Percentiles rank a stretch among this genome's conserved stretches.
Conservation (phyloP, 2,329 filamentous ascomycete species). For the Talaromyces marneffei region DNA sequence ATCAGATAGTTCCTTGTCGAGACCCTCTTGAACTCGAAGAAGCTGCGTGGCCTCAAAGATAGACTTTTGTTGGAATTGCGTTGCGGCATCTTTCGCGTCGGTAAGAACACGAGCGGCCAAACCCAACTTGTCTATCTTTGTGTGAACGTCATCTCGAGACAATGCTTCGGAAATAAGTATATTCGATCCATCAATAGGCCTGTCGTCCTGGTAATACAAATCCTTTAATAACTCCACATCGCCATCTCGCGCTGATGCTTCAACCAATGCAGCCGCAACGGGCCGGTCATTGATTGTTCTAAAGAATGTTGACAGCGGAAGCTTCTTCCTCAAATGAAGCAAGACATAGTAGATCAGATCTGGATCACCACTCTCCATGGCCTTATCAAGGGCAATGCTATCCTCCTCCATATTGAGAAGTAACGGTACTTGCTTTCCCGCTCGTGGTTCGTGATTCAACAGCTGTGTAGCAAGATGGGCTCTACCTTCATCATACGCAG, state of each 20-base stretch:
- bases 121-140: constrained; percentile 78
- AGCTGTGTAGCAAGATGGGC: constrained; percentile 82
- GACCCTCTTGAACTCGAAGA: constrained; percentile 75
- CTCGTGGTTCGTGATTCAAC: constrained; percentile 86
- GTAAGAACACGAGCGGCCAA: constrained; percentile 74
- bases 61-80: constrained; percentile 61
- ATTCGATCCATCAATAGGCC: constrained; percentile 78
- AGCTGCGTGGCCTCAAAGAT: constrained; percentile 76
- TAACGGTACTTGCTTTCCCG: constrained; percentile 91
- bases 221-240: constrained; percentile 84
- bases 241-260: constrained; percentile 72
- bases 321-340: constrained; percentile 78
- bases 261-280: constrained; percentile 80
- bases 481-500: constrained; percentile 90
- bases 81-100: constrained; percentile 70
- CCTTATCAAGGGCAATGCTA: constrained; percentile 89
- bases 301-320: constrained; percentile 88
- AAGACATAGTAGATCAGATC: constrained; percentile 89
- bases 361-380: constrained; percentile 89
- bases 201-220: constrained; percentile 94
- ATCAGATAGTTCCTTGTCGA: constrained; percentile 73
- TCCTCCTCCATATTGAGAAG: constrained; percentile 94
- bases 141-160: constrained; percentile 61
- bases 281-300: constrained; percentile 80
- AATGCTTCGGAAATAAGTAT: constrained; percentile 83